These are phyloP conservation scores for Suhomyces kilbournensis DNA, from an alignment of 805 yeast species.

Conservation along the genomic window DNA sequence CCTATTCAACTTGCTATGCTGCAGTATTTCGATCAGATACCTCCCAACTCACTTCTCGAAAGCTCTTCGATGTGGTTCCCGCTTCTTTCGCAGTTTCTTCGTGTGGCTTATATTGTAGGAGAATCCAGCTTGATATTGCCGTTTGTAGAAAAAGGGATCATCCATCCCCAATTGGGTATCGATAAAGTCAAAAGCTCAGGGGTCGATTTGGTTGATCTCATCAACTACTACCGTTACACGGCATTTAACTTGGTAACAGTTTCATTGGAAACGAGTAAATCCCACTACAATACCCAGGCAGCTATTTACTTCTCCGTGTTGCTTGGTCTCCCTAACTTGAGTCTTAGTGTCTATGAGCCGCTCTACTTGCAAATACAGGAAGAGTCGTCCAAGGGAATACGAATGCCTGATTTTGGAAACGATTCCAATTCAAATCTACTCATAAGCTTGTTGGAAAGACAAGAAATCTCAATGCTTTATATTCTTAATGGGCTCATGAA, in stretches of 20 bases:
- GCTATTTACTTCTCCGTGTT: constrained; percentile 23
- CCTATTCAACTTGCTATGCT: constrained; percentile 5
- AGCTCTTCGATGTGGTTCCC: constrained; percentile 15
- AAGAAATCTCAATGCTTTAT: constrained; percentile 29
- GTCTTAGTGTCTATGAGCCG: constrained; percentile 7
- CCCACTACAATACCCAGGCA: constrained; percentile 14
- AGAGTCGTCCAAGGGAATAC: constrained; percentile 1
- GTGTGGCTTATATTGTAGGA: constrained; percentile 17
- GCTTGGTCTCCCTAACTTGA: constrained; percentile 21
- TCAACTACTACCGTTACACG: constrained; percentile 24
- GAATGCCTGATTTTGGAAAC: constrained; percentile 1
- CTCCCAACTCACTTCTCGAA: background rate
- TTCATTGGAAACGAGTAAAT: constrained; percentile 9
- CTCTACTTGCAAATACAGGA: constrained; percentile 1
- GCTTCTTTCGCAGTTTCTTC: constrained; percentile 13
- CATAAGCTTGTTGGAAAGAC: constrained; percentile 17
- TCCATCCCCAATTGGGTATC: constrained; percentile 23
- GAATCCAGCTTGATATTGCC: constrained; percentile 14
- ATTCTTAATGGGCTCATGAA: constrained; percentile 22
- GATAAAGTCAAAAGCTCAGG: constrained; percentile 11
- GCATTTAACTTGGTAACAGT: constrained; percentile 26
- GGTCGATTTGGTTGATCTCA: constrained; percentile 17
- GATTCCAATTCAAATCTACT: constrained; percentile 4
- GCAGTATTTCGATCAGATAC: background rate
- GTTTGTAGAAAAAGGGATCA: constrained; percentile 9